phyloP scores from a whole-genome alignment of 192 early-diverging fungal species.

The Coemansia sp. region DNA sequence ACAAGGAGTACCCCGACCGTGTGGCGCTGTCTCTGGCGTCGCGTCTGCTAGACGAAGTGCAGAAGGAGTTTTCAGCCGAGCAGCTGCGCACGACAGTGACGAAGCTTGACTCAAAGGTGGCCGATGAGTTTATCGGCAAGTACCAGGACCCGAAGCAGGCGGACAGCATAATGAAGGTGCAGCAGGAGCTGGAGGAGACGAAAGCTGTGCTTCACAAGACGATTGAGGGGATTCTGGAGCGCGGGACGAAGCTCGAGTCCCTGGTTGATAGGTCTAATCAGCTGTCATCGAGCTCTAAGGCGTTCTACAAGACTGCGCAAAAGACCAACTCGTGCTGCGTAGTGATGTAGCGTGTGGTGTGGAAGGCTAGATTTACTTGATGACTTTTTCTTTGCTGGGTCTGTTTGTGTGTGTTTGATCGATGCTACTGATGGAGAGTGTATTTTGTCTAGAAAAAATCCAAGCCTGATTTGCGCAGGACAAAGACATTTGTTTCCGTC shows the following conservation, averaged over 20 bases:
- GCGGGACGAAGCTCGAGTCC: conserved; percentile 86
- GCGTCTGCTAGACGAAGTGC: conserved; percentile 89
- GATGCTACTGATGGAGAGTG: too few species aligned
- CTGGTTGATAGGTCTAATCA: conserved; percentile 79
- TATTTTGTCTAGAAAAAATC: too few species aligned
- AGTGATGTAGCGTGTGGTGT: conserved; percentile 40
- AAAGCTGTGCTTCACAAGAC: conserved; percentile 94
- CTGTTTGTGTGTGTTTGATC: conserved; percentile 4
- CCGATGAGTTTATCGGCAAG: conserved; percentile 68
- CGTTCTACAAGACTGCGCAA: conserved; percentile 97
- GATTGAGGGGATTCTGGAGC: conserved; percentile 83
- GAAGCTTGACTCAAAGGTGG: conserved; percentile 65
- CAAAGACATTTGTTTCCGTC: too few species aligned
- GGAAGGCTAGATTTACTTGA: background rate
- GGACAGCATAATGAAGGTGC: conserved; percentile 91
- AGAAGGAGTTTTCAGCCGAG: conserved; percentile 22
- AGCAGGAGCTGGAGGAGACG: conserved; percentile 95
- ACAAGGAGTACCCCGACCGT: conserved; percentile 85
- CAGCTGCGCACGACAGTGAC: too few species aligned
- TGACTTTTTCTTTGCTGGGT: conserved; percentile 1
- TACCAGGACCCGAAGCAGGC: conserved; percentile 92
- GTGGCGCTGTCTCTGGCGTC: conserved; percentile 83
- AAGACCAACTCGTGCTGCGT: conserved; percentile 60
- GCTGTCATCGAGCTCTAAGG: conserved; percentile 86
- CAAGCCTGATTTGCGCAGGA: background rate